Conservation (phyloP, 371 early-diverging fungal genomes). For the Furculomyces boomerangus region DNA sequence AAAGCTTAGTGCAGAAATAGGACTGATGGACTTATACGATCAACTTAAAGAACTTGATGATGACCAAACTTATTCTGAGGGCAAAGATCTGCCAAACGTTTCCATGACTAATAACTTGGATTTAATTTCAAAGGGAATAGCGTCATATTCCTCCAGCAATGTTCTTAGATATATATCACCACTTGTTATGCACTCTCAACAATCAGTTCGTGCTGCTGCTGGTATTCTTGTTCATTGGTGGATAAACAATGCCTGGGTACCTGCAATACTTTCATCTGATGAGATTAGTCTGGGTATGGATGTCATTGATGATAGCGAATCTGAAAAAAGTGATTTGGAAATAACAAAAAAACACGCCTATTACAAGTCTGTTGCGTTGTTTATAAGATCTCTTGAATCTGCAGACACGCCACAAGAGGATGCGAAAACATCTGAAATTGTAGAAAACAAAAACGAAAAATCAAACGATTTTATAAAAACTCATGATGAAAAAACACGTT, state of each 20-base stretch:
- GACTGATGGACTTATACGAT: too few relatives aligned
- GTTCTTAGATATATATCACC: slow-evolving; percentile 17
- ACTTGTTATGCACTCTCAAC: slow-evolving; percentile 17
- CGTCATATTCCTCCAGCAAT: slow-evolving; percentile 15
- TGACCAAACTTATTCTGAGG: too few relatives aligned
- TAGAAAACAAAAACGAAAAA: slow-evolving; percentile 1
- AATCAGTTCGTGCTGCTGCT: slow-evolving; percentile 16
- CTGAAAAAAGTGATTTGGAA: slow-evolving; percentile 2
- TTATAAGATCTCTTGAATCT: too few relatives aligned
- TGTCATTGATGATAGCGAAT: slow-evolving; percentile 12
- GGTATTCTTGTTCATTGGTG: slow-evolving; percentile 22
- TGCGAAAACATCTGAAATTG: slow-evolving; percentile 2
- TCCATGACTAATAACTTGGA: too few relatives aligned
- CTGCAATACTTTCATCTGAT: slow-evolving; percentile 16
- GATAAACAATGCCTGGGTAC: slow-evolving; percentile 36
- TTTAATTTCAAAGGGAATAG: too few relatives aligned
- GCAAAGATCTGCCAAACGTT: too few relatives aligned
- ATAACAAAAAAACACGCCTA: slow-evolving; percentile 6
- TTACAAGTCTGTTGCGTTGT: slow-evolving; percentile 3
- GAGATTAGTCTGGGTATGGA: slow-evolving; percentile 34
- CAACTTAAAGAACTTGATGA: too few relatives aligned
- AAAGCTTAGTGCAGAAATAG: not conserved
- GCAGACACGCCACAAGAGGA: slow-evolving; percentile 8
- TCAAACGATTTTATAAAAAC: too few relatives aligned
- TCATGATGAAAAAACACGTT: too few relatives aligned